These are phyloP conservation scores for Talaromyces stipitatus DNA, from an alignment of 495 filamentous ascomycete genomes.

Conservation along the genomic window DNA sequence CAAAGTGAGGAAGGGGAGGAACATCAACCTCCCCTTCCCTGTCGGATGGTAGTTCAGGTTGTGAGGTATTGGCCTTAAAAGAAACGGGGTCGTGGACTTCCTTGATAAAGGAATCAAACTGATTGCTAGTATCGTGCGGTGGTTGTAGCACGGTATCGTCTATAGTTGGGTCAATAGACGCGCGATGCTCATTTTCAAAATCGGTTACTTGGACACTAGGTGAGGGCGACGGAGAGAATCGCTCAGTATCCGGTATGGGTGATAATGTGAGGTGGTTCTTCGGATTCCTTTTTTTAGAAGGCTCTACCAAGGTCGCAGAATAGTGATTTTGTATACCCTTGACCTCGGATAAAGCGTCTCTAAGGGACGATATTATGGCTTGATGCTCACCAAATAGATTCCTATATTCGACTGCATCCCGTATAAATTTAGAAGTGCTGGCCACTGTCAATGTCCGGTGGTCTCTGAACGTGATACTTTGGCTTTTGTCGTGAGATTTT, in stretches of 20 bases:
- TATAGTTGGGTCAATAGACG: not conserved
- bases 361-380: constrained; percentile 47
- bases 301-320: not conserved
- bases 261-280: not conserved
- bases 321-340: constrained; percentile 33
- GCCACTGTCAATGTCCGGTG: constrained; percentile 34
- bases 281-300: not conserved
- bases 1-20: constrained; percentile 21
- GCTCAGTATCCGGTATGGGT: not conserved
- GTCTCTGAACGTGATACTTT: constrained; percentile 24
- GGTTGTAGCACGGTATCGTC: not conserved
- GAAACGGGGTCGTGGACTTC: not conserved
- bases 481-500: constrained; percentile 10
- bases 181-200: not conserved
- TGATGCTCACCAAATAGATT: constrained; percentile 41
- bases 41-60: constrained; percentile 9
- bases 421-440: constrained; percentile 33
- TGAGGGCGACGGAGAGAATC: not conserved
- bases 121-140: not conserved
- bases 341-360: constrained; percentile 45
- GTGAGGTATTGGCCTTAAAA: not conserved
- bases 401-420: constrained; percentile 29
- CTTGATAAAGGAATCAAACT: not conserved
- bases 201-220: constrained; percentile 1
- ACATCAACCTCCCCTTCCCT: constrained; percentile 13